phyloP scores from a whole-genome alignment of 2,329 filamentous ascomycete genomes.

The Thelonectria blattea region DNA sequence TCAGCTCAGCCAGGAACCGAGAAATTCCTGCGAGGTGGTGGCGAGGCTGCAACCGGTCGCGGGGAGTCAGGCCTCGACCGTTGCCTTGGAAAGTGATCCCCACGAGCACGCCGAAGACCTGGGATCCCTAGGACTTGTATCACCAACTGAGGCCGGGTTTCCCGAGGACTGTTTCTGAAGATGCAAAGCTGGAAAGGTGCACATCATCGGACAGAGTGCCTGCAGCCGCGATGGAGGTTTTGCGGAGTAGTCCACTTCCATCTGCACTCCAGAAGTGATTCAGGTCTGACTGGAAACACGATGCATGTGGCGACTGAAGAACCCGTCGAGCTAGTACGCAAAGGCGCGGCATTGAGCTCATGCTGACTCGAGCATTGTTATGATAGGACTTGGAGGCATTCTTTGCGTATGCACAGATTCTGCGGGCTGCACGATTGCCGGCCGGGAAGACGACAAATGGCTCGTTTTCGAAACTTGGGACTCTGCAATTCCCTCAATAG shows the following conservation, averaged over 20 bases:
- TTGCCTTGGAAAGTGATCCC: constrained; percentile 10
- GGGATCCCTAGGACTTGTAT: constrained; percentile 18
- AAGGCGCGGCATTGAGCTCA: background rate
- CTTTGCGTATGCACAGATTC: constrained; percentile 1
- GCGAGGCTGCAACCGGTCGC: constrained; percentile 7
- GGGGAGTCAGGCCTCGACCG: constrained; percentile 10
- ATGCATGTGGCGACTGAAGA: background rate
- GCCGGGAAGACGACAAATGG: constrained; percentile 15
- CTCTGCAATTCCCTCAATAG: constrained; percentile 10
- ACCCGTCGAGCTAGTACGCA: background rate
- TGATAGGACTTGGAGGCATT: background rate
- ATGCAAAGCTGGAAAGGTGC: constrained; percentile 22
- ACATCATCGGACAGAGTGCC: constrained; percentile 29
- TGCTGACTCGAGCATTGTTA: background rate
- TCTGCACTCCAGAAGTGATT: constrained; percentile 23
- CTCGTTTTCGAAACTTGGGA: constrained; percentile 14
- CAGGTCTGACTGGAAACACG: constrained; percentile 9
- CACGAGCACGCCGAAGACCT: constrained; percentile 3
- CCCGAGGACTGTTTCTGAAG: constrained; percentile 13
- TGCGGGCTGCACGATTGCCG: constrained; percentile 9
- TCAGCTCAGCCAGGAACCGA: background rate
- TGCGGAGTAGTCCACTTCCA: constrained; percentile 30
- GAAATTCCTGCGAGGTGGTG: constrained; percentile 9
- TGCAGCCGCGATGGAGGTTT: constrained; percentile 29
- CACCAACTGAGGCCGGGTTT: background rate